Evolutionary conservation across 768 basidiomycete genomes (phyloP), one percentile per base, ranked within the genome.

Genomic region (Boletus coccyginus): DNA sequence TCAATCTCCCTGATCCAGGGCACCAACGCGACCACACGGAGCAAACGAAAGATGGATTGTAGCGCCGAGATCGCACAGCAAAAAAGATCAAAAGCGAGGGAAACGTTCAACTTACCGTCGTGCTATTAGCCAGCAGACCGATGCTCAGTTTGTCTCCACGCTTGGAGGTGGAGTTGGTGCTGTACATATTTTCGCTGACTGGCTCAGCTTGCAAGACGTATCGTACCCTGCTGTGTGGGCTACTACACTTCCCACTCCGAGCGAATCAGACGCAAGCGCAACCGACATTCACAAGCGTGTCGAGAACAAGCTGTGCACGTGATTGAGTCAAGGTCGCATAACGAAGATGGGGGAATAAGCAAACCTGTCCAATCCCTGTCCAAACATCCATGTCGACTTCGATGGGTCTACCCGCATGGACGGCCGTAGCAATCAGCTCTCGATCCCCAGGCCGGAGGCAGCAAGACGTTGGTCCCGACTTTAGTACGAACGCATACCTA

Each of bases 211-310:
- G 13, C 92, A 96, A 71, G 85, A 90, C 61, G 94, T 95, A 1
- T 73, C 98, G 3, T 89, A 87, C 63, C 82, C 93, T 3, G 92
- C 95, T 0, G 68, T 0, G 68, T 94, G 44, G 97, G 98, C 55
- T 98, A 96, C 68, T 99, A 98, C 70, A 89, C 88, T 0, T 79
- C 87, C 3, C 96, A 98, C 67, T 94, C 92, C 3, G 94, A 98
- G 73, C 86, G 94, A 0, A 92, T 97, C 3, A 77, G 94, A 42
- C 77, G 94, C 53, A 99, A 98, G 71, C 86, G 94, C 39, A 92
- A 90, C 59, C 77, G 90, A 36, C 87, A 94, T 66, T 83, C 89
- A 0, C 88, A 88, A 64, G 62, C 74, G 10, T 76, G 21, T 21
- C 27, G 27, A 27, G 27, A 6, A 27, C 27, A 27, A 27, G 27